These are phyloP conservation scores for Perilla frutescens DNA, from an alignment of 257 asterid species.

Conservation along the genomic window DNA sequence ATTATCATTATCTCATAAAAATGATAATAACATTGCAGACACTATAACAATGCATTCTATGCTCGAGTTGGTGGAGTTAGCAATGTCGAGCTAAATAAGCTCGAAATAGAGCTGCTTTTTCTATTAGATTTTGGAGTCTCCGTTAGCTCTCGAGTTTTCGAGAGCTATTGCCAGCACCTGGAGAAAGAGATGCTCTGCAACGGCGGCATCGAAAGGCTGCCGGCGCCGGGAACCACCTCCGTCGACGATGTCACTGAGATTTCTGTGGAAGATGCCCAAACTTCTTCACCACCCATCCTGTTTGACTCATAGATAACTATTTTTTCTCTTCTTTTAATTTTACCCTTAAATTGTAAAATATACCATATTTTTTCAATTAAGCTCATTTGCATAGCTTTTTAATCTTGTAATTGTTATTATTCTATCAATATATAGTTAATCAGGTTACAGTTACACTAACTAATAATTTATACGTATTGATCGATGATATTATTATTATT, in stretches of 20 bases:
- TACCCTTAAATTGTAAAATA: neutral
- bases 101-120: conserved; percentile 80
- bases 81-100: conserved; percentile 67
- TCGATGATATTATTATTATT: too few relatives aligned
- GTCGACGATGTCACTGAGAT: conserved; percentile 62
- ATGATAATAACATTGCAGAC: conserved; percentile 46
- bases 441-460: too few relatives aligned
- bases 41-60: conserved; percentile 79
- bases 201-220: conserved; percentile 35
- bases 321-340: neutral
- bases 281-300: conserved; percentile 51
- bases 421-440: neutral
- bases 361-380: neutral
- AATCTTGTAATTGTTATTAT: neutral
- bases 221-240: conserved; percentile 38
- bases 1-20: too few relatives aligned
- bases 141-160: conserved; percentile 72
- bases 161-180: conserved; percentile 80
- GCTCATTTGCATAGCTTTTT: neutral
- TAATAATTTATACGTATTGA: too few relatives aligned
- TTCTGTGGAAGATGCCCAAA: conserved; percentile 53
- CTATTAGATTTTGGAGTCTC: conserved; percentile 65
- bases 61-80: conserved; percentile 93
- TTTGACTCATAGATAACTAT: neutral
- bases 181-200: conserved; percentile 74